Evolutionary conservation across 2,329 filamentous ascomycete species (phyloP).

Genomic region (Fusarium tjaetaba): DNA sequence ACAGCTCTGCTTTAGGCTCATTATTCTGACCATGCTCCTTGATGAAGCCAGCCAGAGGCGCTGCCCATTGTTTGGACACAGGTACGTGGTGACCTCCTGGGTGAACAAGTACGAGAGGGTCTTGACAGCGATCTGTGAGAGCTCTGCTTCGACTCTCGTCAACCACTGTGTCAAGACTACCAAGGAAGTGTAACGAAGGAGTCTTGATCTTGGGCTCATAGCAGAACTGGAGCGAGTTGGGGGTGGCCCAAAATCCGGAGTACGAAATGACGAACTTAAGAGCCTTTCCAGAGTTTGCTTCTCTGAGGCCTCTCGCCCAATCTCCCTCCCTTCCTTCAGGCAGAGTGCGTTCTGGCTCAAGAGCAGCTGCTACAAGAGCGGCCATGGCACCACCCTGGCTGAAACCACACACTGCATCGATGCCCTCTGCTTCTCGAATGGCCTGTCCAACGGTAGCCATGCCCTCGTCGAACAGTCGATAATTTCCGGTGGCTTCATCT

Average conservation of each 20-base stretch:
- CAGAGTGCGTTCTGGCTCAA: conserved; percentile 62
- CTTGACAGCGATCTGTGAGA: conserved; percentile 72
- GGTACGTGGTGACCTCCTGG: conserved; percentile 94
- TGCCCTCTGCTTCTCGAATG: conserved; percentile 70
- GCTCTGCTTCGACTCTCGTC: conserved; percentile 77
- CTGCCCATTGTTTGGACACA: conserved; percentile 81
- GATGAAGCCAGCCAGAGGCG: conserved; percentile 79
- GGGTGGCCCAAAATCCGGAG: conserved; percentile 77
- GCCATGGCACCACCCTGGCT: conserved; percentile 81
- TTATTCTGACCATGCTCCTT: conserved; percentile 50
- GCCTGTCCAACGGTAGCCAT: conserved; percentile 70
- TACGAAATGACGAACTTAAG: conserved; percentile 81
- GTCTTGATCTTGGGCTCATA: conserved; percentile 81
- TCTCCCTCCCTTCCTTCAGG: conserved; percentile 45
- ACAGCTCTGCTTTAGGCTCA: conserved; percentile 42
- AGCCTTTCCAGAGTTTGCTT: conserved; percentile 57
- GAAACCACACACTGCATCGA: conserved; percentile 85
- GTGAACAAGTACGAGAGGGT: conserved; percentile 69
- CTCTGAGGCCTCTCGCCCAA: conserved; percentile 59
- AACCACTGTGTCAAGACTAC: conserved; percentile 87
- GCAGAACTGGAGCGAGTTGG: conserved; percentile 66
- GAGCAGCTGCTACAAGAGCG: conserved; percentile 74
- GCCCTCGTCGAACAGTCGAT: conserved; percentile 75
- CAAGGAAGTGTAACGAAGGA: conserved; percentile 83
- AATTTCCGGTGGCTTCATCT: conserved; percentile 70